These are phyloP conservation scores for Arthrinium puccinioides DNA, from an alignment of 2,329 filamentous ascomycete species.

Conservation along the genomic window DNA sequence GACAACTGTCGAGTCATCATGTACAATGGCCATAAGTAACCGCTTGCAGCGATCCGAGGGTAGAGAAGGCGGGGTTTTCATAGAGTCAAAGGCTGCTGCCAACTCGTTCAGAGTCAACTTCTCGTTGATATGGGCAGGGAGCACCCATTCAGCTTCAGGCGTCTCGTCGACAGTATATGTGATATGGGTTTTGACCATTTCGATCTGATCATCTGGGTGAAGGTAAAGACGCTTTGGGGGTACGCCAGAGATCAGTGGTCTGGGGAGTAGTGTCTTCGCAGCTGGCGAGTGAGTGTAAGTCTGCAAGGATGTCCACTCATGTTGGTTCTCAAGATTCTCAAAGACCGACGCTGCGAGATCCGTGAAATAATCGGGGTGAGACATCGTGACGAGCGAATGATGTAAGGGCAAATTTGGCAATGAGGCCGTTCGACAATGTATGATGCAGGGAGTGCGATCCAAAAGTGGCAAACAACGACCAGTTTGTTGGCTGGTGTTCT, in stretches of 20 bases:
- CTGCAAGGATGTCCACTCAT: slow-evolving; percentile 62
- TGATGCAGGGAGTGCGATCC: too few species aligned
- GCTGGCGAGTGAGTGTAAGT: slow-evolving; percentile 37
- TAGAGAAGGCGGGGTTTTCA: slow-evolving; percentile 36
- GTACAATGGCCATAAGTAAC: slow-evolving; percentile 65
- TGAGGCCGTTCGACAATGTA: neutral
- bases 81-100: slow-evolving; percentile 61
- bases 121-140: slow-evolving; percentile 67
- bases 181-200: slow-evolving; percentile 56
- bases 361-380: slow-evolving; percentile 15
- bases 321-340: slow-evolving; percentile 67
- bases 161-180: slow-evolving; percentile 39
- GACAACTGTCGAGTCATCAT: slow-evolving; percentile 75
- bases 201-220: slow-evolving; percentile 77
- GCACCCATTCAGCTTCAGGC: slow-evolving; percentile 66
- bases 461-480: too few species aligned
- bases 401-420: too few species aligned
- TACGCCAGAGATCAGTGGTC: slow-evolving; percentile 64
- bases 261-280: slow-evolving; percentile 34
- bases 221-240: slow-evolving; percentile 68
- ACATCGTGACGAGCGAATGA: slow-evolving; percentile 16
- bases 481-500: too few species aligned
- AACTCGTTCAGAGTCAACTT: slow-evolving; percentile 63
- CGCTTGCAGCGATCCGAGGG: slow-evolving; percentile 51
- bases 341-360: slow-evolving; percentile 53